Evolutionary conservation across 2,329 filamentous ascomycete species (phyloP), one percentile per base, ranked within the genome.

Genomic region (Stylonectria norvegica): DNA sequence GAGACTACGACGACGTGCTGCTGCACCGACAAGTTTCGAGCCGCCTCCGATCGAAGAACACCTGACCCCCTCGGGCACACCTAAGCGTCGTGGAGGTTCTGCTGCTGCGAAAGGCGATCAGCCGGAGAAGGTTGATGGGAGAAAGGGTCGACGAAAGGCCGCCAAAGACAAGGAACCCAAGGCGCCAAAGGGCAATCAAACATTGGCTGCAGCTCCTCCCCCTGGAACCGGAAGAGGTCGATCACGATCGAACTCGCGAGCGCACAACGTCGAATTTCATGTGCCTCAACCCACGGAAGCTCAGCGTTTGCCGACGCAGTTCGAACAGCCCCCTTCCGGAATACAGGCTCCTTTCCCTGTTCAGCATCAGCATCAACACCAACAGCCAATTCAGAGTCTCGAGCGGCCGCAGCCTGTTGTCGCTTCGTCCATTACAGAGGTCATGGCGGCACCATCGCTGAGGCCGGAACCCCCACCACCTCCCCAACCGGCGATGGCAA

Each of bases 1-100:
- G 34, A 70, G 79, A 41, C 70, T 79, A 12, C 80, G 79, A n/a
- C 71, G 79, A 27, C 72, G 80, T 50, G 79, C 79, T 16, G 78
- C 78, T 14, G 86, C 86, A 9, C 86, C 86, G 4, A 86, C 81
- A 0, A 8, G 8, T 8, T 84, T 87, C 54, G 83, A 63, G 55
- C 70, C 57, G 40, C 64, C 68, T 8, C 71, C 68, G 20, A 84
- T 88, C 43, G 75, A 76, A 12, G 85, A 88, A 52, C 71, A 68
- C 30, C 65, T 69, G 34, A 78, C 79, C 2, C 73, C 75, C 8
- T 70, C 69, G 8, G 74, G 75, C n/a, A 83, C 80, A 3, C 76
- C 77, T 3, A 70, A 71, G 4, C 72, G 75, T 17, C 71, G 78
- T 42, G 74, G 69, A 41, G 68, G 53, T 12, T 59, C 58, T 19